Evolutionary conservation across 2,329 filamentous ascomycete species (phyloP), one percentile per base, ranked within the genome.

Genomic region (Leptographium flavum): DNA sequence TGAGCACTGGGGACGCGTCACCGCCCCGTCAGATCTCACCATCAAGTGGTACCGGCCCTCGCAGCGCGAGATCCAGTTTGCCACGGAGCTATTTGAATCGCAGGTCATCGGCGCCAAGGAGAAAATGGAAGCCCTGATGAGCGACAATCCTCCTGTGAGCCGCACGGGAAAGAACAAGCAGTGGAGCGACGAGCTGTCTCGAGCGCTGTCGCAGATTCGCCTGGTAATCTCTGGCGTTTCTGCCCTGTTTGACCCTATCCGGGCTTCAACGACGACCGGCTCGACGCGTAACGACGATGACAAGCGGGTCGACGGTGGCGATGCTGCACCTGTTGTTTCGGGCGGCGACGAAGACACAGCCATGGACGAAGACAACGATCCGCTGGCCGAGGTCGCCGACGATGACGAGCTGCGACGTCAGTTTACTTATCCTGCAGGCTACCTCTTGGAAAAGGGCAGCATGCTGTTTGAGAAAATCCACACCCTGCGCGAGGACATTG

Each of bases 111-210:
- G 76, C 35, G 88, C 90, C 2, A 74, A 90, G 49, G 69, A 79
- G 47, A 79, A 86, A 49, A 66, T 98, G 13, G 75, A 77, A 50
- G 75, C 81, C 8, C 71, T 98, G n/a, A 93, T 87, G 57, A 81
- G 84, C 50, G 80, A 86, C 39, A 75, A 82, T 31, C 82, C 87
- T 1, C 81, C 79, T 3, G 81, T 96, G 44, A 93, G 87, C 61
- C 77, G 90, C 46, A 90, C 88, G 53, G 92, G 92, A 32, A 94
- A 90, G 60, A 93, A 94, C 54, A 98, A 96, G 63, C 90, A 95
- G 56, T 98, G 92, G 92, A 95, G 90, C 0, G 92, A 98, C 59
- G 93, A 98, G 60, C 82, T 96, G 25, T 90, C 87, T 2, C 73
- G 92, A 45, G 87, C 94, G 53, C 72, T 98, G 46, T 85, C 90